Percentiles rank a stretch among this genome's conserved stretches.
Evolutionary conservation across 2,329 filamentous ascomycete species (phyloP).

Genomic region (Aspergillus nomiae): DNA sequence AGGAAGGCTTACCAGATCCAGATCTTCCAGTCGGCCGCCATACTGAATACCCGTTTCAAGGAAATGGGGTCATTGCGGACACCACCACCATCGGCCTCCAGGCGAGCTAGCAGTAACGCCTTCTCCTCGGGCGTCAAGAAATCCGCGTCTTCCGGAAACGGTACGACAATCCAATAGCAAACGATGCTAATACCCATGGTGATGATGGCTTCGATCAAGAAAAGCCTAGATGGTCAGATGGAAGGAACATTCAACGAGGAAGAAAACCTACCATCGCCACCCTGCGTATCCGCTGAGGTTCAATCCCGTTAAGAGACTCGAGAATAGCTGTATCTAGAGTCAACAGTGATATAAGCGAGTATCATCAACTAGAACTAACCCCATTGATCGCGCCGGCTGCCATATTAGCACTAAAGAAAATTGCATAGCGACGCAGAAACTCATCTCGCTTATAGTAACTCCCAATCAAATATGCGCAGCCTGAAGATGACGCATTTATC

Average conservation of each 20-base stretch:
- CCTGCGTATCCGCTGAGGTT: slow-evolving; percentile 17
- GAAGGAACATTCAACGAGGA: fast-evolving
- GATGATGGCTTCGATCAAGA: slow-evolving; percentile 19
- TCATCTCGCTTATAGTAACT: slow-evolving; percentile 21
- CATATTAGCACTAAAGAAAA: slow-evolving; percentile 21
- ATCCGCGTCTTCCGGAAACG: slow-evolving; percentile 18
- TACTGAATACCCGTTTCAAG: slow-evolving; percentile 2
- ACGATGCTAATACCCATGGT: slow-evolving; percentile 15
- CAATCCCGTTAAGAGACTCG: slow-evolving; percentile 14
- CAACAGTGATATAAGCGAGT: neutral
- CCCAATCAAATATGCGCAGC: slow-evolving; percentile 18
- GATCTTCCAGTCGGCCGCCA: slow-evolving; percentile 19
- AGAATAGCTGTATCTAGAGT: slow-evolving; percentile 7
- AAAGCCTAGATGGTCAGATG: slow-evolving; percentile 11
- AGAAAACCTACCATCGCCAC: slow-evolving; percentile 16
- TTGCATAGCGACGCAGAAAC: slow-evolving; percentile 15
- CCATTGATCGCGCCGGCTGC: slow-evolving; percentile 19
- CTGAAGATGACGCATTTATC: neutral
- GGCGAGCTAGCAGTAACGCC: slow-evolving; percentile 14
- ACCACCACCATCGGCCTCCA: slow-evolving; percentile 13
- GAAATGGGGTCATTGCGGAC: slow-evolving; percentile 9
- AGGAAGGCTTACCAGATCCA: slow-evolving; percentile 22
- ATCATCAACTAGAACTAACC: neutral
- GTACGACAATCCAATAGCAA: slow-evolving; percentile 17
- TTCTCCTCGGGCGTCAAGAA: slow-evolving; percentile 17